These are phyloP conservation scores for Diaporthe ampelina DNA, from an alignment of 2,329 filamentous ascomycete genomes.

Conservation along the genomic window DNA sequence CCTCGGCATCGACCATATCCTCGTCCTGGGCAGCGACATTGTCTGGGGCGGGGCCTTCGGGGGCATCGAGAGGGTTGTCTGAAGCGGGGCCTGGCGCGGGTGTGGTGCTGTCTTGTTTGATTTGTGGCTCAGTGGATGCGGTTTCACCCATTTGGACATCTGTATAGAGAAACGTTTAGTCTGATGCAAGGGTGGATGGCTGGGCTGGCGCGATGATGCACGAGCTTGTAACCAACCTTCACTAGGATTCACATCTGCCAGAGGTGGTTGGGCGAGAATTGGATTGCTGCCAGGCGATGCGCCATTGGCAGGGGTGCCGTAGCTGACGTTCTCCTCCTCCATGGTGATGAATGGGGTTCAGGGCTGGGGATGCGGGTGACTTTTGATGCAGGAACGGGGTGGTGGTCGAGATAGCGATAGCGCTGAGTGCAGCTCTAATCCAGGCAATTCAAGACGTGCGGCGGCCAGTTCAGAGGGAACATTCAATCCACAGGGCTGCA, in stretches of 20 bases:
- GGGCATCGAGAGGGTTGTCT: conserved; percentile 79
- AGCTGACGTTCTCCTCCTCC: conserved; percentile 70
- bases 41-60: conserved; percentile 73
- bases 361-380: conserved; percentile 35
- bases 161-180: conserved; percentile 46
- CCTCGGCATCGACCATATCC: conserved; percentile 78
- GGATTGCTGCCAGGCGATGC: conserved; percentile 70
- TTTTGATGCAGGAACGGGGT: conserved; percentile 23
- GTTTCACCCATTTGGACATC: conserved; percentile 76
- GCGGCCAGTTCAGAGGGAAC: neutral
- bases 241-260: conserved; percentile 57
- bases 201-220: neutral
- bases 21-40: conserved; percentile 78
- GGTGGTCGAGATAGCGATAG: neutral
- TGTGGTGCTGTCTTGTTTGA: conserved; percentile 74
- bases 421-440: conserved; percentile 38
- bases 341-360: conserved; percentile 57
- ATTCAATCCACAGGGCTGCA: conserved; percentile 12
- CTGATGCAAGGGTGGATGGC: neutral
- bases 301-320: conserved; percentile 69
- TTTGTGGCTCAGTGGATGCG: conserved; percentile 59
- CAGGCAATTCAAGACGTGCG: conserved; percentile 20
- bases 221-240: conserved; percentile 59
- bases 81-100: conserved; percentile 65
- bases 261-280: conserved; percentile 67